Base-by-base conservation (phyloP, 1,284 basidiomycete genomes). In the Farysia itapuensis region DNA sequence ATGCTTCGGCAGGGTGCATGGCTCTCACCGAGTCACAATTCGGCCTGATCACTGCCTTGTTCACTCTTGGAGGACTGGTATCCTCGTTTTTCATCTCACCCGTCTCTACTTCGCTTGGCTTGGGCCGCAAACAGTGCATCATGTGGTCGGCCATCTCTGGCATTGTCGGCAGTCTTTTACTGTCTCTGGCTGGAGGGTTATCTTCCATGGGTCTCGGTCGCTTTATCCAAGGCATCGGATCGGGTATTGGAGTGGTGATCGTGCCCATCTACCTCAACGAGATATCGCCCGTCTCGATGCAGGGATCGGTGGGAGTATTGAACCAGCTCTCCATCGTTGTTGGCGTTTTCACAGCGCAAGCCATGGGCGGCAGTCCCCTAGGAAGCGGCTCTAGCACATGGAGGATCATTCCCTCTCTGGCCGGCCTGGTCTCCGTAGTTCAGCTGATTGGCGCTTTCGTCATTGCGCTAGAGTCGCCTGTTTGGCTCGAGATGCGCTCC, bases 231-330 rank as follows among this genome's bases (percentile, higher is more conserved):
- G 92, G 91, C 9, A 67, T 90, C 7, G 86, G 86, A 9, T 86
- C 88, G 24, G 91, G 91, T 19, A 78, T 94, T 39, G 89, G 87
- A 15, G 81, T 93, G 4, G 93, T 89, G 64, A 83, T 90, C n/a
- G 84, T 85, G 1, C 90, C 91, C 7, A 84, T 93, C 34, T 93
- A 86, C 77, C 81, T 94, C 24, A 83, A 88, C 8, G 87, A 90
- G 72, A 85, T 93, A 12, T 84, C 90, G 0, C 88, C 88, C 1
- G 79, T 84, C 4, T 80, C 81, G 47, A 85, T 89, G 36, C 84
- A 83, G 63, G 88, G 88, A n/a, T 85, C 81, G 41, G 49, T 77
- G 83, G 89, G 90, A 21, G 87, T 91, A 19, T 80, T 93, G 28
- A 90, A 90, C n/a, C 92, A 75, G 49, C 60, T 75, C 16, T 64